Conservation (phyloP, 2,329 filamentous ascomycete species). For the Scedosporium minutisporum region DNA sequence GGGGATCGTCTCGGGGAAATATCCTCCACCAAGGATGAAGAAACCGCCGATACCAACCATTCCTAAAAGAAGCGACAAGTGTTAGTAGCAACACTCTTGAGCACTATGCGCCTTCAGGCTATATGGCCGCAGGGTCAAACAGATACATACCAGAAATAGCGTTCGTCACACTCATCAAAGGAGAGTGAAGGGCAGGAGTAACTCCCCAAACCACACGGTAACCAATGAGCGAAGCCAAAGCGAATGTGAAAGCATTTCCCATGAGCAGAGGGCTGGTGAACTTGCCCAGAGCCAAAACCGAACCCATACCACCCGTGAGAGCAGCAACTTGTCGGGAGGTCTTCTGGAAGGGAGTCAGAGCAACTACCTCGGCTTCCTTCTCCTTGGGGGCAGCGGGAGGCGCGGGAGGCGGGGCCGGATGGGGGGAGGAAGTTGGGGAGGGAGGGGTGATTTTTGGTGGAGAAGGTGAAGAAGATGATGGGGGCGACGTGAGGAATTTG, state of each 20-base stretch:
- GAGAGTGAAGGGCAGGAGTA: constrained; percentile 71
- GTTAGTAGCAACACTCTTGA: background rate
- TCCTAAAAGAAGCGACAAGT: constrained; percentile 23
- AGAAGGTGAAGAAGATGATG: constrained; percentile 68
- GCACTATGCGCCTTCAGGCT: background rate
- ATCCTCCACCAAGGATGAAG: constrained; percentile 80
- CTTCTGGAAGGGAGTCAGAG: constrained; percentile 74
- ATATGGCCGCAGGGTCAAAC: too few relatives aligned
- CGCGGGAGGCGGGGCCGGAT: constrained; percentile 49
- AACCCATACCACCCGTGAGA: constrained; percentile 69
- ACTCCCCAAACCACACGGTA: constrained; percentile 89
- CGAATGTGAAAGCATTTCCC: constrained; percentile 78
- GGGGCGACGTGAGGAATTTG: background rate
- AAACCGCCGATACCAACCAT: constrained; percentile 85
- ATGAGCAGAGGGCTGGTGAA: constrained; percentile 77
- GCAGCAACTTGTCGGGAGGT: constrained; percentile 64
- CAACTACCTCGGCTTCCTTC: constrained; percentile 49
- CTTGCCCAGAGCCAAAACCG: constrained; percentile 68
- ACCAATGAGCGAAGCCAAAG: constrained; percentile 73
- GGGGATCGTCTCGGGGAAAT: constrained; percentile 66
- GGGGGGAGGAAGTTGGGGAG: constrained; percentile 71
- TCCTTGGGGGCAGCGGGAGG: constrained; percentile 29
- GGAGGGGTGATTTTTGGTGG: constrained; percentile 68
- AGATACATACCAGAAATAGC: constrained; percentile 62
- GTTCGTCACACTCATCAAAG: constrained; percentile 88